A percentile compares a stretch with the other conserved stretches of the same genome.
These are phyloP conservation scores for Paramyrothecium sp. DNA, from an alignment of 2,329 filamentous ascomycete species.

Conservation along the genomic window DNA sequence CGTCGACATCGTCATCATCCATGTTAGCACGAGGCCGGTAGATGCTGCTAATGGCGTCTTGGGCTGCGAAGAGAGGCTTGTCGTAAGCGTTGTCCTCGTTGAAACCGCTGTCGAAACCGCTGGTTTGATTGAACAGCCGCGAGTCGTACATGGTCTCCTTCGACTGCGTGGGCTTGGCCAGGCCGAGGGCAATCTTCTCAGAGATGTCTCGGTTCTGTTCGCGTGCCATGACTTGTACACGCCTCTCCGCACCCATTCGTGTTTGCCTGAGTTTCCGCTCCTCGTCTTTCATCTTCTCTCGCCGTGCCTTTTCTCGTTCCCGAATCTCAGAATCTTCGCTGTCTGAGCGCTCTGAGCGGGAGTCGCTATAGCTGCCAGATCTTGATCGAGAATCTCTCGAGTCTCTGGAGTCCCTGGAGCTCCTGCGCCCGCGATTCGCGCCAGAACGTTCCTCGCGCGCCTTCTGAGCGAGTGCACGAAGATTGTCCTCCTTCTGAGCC, in stretches of 20 bases:
- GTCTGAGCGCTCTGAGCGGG: slow-evolving; percentile 45
- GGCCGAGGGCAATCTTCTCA: slow-evolving; percentile 90
- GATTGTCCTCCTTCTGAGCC: slow-evolving; percentile 85
- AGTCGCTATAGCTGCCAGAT: slow-evolving; percentile 50
- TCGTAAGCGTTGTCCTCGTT: slow-evolving; percentile 98
- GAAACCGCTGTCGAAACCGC: slow-evolving; percentile 86
- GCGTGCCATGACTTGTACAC: slow-evolving; percentile 87
- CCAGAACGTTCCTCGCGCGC: slow-evolving; percentile 77
- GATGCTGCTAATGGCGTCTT: slow-evolving; percentile 92
- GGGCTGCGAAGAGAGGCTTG: slow-evolving; percentile 93
- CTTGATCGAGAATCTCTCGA: slow-evolving; percentile 36
- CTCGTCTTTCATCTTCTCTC: slow-evolving; percentile 76
- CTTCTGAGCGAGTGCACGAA: slow-evolving; percentile 85
- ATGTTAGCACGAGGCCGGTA: slow-evolving; percentile 78
- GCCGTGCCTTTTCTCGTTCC: slow-evolving; percentile 74
- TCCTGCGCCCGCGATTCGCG: slow-evolving; percentile 42
- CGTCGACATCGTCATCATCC: slow-evolving; percentile 76
- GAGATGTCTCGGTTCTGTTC: slow-evolving; percentile 97
- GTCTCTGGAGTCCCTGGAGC: slow-evolving; percentile 28
- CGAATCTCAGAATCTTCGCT: slow-evolving; percentile 69
- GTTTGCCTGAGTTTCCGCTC: slow-evolving; percentile 90
- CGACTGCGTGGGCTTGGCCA: slow-evolving; percentile 91
- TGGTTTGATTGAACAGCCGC: slow-evolving; percentile 88
- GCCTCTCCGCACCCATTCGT: slow-evolving; percentile 90
- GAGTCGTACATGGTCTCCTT: slow-evolving; percentile 97